Base-by-base conservation (phyloP, 2,329 filamentous ascomycete genomes). In the Atkinsonella texensis region DNA sequence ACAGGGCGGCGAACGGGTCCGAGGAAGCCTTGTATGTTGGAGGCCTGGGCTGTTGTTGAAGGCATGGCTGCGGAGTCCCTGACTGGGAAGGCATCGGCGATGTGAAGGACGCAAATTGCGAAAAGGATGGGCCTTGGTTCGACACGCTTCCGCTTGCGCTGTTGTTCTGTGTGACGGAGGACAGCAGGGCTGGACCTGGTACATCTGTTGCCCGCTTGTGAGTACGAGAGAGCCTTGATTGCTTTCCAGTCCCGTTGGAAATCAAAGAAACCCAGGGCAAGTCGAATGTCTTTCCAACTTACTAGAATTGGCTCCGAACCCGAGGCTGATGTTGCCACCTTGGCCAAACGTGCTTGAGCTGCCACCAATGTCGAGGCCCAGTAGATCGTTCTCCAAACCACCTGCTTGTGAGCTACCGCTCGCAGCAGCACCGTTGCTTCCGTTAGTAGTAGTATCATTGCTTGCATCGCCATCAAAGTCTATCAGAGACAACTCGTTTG, bases 401-500 rank as follows among this genome's bases (percentile, higher is more conserved):
- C 79, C 82, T 1, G 79, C 70, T 52, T 80, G 77, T 13, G 73
- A 66, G 20, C 70, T 68, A 31, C 62, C 58, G 32, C 63, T 58
- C 28, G 68, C 57, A 38, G 66, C 60, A 45, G 63, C 57, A 8
- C 72, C 65, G 33, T 72, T 69, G 44, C 72, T 66, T 28, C 74
- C 72, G 52, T 72, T 74, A 41, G 76, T 23, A 23, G 20, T 23
- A 23, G 20, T 70, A 40, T 83, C 81, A 15, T 81, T 58, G 8
- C 44, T n/a, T 9, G 82, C 62, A 46, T 82, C 79, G 4, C 68
- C 84, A 54, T 85, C 87, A 61, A 98, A 90, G 64, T 98, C 93
- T 62, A 98, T 98, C 56, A 98, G 71, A 5, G 93, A 97, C 20
- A 96, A 71, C 66, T 96, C 90, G 60, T 89, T 76, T 4, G 71